phyloP scores from a whole-genome alignment of 768 basidiomycete genomes.

The Gloeostereum incarnatum region DNA sequence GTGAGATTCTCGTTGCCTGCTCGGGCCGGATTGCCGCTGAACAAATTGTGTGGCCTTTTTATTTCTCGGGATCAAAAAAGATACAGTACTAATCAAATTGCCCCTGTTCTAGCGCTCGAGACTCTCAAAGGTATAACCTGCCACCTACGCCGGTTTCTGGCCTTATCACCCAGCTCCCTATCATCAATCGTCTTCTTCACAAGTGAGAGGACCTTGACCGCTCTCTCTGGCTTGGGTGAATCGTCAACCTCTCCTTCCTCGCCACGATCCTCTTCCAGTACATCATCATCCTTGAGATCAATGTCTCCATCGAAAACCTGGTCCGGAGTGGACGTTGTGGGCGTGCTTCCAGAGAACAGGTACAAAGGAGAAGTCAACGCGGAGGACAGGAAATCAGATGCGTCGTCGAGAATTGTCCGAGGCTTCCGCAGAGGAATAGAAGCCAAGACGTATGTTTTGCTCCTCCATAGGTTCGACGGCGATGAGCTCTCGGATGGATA shows the following conservation, averaged over 20 bases:
- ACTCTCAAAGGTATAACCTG: conserved; percentile 33
- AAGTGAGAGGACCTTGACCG: conserved; percentile 45
- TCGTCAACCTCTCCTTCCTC: conserved; percentile 79
- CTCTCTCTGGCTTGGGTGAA: conserved; percentile 45
- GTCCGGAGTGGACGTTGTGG: conserved; percentile 46
- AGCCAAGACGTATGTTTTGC: conserved; percentile 51
- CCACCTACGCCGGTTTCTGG: conserved; percentile 35
- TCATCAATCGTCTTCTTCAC: conserved; percentile 25
- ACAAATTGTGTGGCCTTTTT: too few species aligned
- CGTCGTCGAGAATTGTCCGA: conserved; percentile 61
- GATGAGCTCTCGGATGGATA: conserved; percentile 32
- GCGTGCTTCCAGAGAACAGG: conserved; percentile 31
- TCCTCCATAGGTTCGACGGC: conserved; percentile 41
- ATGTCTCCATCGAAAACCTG: conserved; percentile 60
- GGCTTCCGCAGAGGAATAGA: conserved; percentile 63
- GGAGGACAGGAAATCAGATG: conserved; percentile 54
- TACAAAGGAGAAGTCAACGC: conserved; percentile 53
- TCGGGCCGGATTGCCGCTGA: too few species aligned
- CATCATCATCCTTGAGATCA: conserved; percentile 69
- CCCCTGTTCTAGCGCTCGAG: conserved; percentile 10
- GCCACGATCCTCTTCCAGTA: conserved; percentile 68
- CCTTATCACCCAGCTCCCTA: conserved; percentile 17
- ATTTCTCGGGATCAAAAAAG: too few species aligned
- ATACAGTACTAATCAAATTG: too few species aligned
- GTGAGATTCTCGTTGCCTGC: too few species aligned